These are phyloP conservation scores for Fusarium avenaceum DNA, from an alignment of 2,329 filamentous ascomycete genomes.

Conservation along the genomic window DNA sequence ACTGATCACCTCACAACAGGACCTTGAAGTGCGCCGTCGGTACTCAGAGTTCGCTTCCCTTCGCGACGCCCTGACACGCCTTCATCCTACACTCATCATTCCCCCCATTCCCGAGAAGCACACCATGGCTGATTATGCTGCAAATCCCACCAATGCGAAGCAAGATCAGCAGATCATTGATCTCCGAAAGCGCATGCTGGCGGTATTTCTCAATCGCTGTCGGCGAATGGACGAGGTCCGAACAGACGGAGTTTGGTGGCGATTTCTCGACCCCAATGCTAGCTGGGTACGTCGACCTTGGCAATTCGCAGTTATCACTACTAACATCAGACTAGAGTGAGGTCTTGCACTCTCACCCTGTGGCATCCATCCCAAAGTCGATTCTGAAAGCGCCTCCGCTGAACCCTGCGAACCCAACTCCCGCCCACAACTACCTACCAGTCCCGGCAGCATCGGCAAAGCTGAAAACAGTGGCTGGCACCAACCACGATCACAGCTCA, in stretches of 20 bases:
- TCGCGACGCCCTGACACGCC: conserved; percentile 85
- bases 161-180: conserved; percentile 98
- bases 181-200: conserved; percentile 94
- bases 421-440: conserved; percentile 88
- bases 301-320: neutral
- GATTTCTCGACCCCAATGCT: conserved; percentile 96
- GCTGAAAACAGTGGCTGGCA: conserved; percentile 71
- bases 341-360: conserved; percentile 92
- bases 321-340: conserved; percentile 74
- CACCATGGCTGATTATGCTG: conserved; percentile 97
- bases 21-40: conserved; percentile 91
- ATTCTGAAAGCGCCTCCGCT: conserved; percentile 95
- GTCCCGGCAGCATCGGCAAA: conserved; percentile 88
- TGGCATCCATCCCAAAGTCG: conserved; percentile 92
- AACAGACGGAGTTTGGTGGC: conserved; percentile 96
- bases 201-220: conserved; percentile 94
- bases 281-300: conserved; percentile 81
- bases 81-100: conserved; percentile 95
- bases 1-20: conserved; percentile 65
- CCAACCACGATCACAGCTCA: conserved; percentile 53
- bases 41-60: conserved; percentile 98
- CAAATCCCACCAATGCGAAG: conserved; percentile 97
- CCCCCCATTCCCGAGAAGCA: conserved; percentile 99
- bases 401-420: conserved; percentile 90
- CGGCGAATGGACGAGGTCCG: conserved; percentile 91